These are phyloP conservation scores for Aspergillus ochraceoroseus DNA, from an alignment of 2,329 filamentous ascomycete genomes.

Conservation along the genomic window DNA sequence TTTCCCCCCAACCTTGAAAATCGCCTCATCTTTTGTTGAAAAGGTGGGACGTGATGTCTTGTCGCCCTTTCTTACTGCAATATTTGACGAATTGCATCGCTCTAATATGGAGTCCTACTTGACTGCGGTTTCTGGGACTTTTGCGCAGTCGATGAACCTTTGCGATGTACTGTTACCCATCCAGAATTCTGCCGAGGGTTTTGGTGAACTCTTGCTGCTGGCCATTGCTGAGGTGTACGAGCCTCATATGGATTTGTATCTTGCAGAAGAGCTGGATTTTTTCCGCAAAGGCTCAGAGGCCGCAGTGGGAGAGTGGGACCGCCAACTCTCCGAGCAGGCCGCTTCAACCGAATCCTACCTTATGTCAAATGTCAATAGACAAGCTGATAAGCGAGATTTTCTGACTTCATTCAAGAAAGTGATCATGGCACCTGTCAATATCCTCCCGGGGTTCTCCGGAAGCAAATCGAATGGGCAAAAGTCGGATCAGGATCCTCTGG, in stretches of 20 bases:
- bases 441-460: slow-evolving; percentile 66
- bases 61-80: slow-evolving; percentile 74
- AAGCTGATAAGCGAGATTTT: slow-evolving; percentile 95
- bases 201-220: slow-evolving; percentile 60
- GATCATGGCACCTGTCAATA: slow-evolving; percentile 97
- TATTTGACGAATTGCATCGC: slow-evolving; percentile 84
- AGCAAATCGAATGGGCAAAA: slow-evolving; percentile 50
- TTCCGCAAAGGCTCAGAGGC: slow-evolving; percentile 72
- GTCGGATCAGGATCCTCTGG: slow-evolving; percentile 21
- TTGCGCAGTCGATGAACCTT: slow-evolving; percentile 78
- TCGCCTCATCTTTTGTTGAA: slow-evolving; percentile 74
- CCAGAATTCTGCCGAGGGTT: slow-evolving; percentile 54
- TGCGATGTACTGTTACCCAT: slow-evolving; percentile 65
- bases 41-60: slow-evolving; percentile 77
- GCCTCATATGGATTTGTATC: slow-evolving; percentile 86
- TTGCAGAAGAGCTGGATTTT: slow-evolving; percentile 83
- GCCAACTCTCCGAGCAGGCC: slow-evolving; percentile 84
- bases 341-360: slow-evolving; percentile 87
- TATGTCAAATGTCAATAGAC: slow-evolving; percentile 91
- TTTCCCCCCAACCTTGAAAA: slow-evolving; percentile 65
- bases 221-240: slow-evolving; percentile 74
- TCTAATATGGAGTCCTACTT: slow-evolving; percentile 71
- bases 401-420: slow-evolving; percentile 96
- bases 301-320: slow-evolving; percentile 82
- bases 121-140: slow-evolving; percentile 78